Conservation (phyloP, 2,329 filamentous ascomycete species). For the Epichloe gansuensis region DNA sequence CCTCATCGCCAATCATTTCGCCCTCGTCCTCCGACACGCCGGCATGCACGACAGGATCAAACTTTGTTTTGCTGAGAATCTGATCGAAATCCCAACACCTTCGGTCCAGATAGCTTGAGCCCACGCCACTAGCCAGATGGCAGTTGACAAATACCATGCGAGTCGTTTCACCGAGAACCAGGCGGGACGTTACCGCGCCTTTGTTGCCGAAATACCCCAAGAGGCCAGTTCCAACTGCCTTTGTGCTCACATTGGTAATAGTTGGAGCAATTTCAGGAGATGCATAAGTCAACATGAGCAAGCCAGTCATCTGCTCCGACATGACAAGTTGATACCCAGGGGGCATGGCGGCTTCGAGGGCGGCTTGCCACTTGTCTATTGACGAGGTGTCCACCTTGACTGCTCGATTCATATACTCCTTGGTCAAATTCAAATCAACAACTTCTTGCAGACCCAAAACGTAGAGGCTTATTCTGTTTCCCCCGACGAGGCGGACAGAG, state of each 20-base stretch:
- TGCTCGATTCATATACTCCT: slow-evolving; percentile 56
- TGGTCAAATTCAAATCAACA: slow-evolving; percentile 68
- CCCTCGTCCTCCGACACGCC: slow-evolving; percentile 53
- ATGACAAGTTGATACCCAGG: slow-evolving; percentile 62
- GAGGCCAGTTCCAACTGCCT: slow-evolving; percentile 75
- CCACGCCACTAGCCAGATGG: slow-evolving; percentile 78
- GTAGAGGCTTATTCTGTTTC: slow-evolving; percentile 72
- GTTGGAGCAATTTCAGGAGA: slow-evolving; percentile 61
- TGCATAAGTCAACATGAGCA: slow-evolving; percentile 76
- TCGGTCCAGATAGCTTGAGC: slow-evolving; percentile 63
- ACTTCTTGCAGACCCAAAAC: slow-evolving; percentile 86
- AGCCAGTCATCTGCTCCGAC: slow-evolving; percentile 73
- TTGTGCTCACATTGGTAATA: slow-evolving; percentile 70
- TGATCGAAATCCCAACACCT: slow-evolving; percentile 84
- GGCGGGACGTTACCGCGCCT: slow-evolving; percentile 67
- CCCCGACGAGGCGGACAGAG: slow-evolving; percentile 35
- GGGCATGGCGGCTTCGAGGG: slow-evolving; percentile 62
- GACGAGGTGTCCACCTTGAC: slow-evolving; percentile 60
- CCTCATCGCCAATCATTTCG: slow-evolving; percentile 71
- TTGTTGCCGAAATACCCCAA: slow-evolving; percentile 96
- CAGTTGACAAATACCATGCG: slow-evolving; percentile 81
- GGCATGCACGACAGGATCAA: slow-evolving; percentile 56
- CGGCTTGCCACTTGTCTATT: slow-evolving; percentile 67
- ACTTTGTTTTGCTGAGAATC: slow-evolving; percentile 62
- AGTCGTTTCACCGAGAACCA: slow-evolving; percentile 83